phyloP scores from a whole-genome alignment of 1,139 yeast species.

The Zygoascus meyerae region DNA sequence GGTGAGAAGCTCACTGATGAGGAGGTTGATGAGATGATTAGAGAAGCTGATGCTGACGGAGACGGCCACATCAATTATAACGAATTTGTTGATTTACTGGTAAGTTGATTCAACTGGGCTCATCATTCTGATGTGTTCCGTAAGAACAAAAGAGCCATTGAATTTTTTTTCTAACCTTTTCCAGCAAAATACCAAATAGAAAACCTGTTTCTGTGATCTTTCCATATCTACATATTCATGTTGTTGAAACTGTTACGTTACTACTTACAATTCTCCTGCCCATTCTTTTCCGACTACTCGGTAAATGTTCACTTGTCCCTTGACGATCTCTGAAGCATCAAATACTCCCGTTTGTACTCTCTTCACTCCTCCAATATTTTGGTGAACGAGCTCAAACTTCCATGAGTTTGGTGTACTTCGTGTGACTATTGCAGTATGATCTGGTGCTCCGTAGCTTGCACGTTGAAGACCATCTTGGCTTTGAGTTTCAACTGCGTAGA shows the following conservation, averaged over 20 bases:
- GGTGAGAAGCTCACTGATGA: slow-evolving; percentile 95
- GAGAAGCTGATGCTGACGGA: slow-evolving; percentile 92
- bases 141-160: too few relatives aligned
- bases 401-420: slow-evolving; percentile 29
- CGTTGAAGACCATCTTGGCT: slow-evolving; percentile 20
- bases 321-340: slow-evolving; percentile 39
- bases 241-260: not conserved
- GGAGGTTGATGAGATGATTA: slow-evolving; percentile 94
- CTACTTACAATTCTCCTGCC: slow-evolving; percentile 25
- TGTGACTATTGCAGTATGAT: slow-evolving; percentile 62
- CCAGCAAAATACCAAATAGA: slow-evolving; percentile 13
- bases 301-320: slow-evolving; percentile 48
- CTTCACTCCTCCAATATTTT: slow-evolving; percentile 51
- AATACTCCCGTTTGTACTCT: slow-evolving; percentile 45
- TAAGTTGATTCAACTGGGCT: slow-evolving; percentile 13
- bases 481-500: slow-evolving; percentile 42
- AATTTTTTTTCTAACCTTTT: too few relatives aligned
- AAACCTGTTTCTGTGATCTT: not conserved
- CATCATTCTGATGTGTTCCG: too few relatives aligned
- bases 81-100: slow-evolving; percentile 80
- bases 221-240: slow-evolving; percentile 1
- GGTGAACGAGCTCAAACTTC: slow-evolving; percentile 47
- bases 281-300: slow-evolving; percentile 53
- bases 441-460: slow-evolving; percentile 47
- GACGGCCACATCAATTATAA: slow-evolving; percentile 95